These are phyloP conservation scores for Isatis tinctoria DNA, from an alignment of 345 rosid genomes.

Conservation along the genomic window DNA sequence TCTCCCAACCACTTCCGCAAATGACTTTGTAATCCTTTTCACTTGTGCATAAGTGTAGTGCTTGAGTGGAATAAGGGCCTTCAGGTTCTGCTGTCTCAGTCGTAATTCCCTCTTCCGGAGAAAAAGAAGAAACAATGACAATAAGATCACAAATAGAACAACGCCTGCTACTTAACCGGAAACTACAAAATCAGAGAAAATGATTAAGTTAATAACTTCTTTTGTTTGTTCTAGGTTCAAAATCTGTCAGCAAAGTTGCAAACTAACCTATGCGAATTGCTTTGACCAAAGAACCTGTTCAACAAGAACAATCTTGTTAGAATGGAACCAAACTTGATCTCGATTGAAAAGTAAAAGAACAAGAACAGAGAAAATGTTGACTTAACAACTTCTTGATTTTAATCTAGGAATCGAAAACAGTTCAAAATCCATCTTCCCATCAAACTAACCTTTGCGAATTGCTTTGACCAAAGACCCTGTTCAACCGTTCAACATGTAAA, in stretches of 20 bases:
- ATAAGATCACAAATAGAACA: not conserved
- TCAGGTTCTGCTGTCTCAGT: not conserved
- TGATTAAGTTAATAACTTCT: not conserved
- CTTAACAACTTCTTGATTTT: not conserved
- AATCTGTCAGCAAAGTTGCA: not conserved
- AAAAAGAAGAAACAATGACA: not conserved
- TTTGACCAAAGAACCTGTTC: not conserved
- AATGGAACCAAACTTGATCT: not conserved
- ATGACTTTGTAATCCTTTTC: conserved; percentile 30
- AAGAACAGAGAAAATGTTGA: not conserved
- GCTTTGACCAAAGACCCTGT: fast-evolving
- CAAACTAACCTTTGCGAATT: not conserved
- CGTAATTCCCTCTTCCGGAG: not conserved
- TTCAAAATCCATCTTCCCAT: no score
- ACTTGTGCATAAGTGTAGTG: conserved; percentile 19
- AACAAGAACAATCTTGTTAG: not conserved
- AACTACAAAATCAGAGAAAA: not conserved
- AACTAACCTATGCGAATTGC: not conserved
- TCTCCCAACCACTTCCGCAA: conserved; percentile 18
- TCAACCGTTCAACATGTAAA: not conserved
- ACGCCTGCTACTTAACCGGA: not conserved
- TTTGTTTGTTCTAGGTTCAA: not conserved
- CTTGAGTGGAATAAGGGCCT: conserved; percentile 18
- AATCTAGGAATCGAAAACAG: not conserved
- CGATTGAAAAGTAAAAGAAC: not conserved